Base-by-base conservation (phyloP, 2,329 filamentous ascomycete genomes). In the Fusarium longipes region DNA sequence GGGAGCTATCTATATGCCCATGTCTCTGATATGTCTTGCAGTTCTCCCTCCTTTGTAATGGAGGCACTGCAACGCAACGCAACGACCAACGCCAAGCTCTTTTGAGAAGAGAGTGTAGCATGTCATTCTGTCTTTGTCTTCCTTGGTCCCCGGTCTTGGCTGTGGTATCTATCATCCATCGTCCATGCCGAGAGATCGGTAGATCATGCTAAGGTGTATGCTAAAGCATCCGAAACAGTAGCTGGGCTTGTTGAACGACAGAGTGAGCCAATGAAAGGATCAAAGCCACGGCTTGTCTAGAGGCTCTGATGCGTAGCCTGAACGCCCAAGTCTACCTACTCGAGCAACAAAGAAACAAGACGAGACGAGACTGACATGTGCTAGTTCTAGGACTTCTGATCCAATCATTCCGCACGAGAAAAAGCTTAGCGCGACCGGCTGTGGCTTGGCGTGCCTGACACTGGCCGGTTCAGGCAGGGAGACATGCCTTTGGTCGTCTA, bases 1-100 rank as follows among this genome's bases (percentile, higher is more conserved):
- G 60, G 65, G 60, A 68, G 53, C 56, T 63, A 65, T 71, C 60
- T 73, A 73, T 73, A 72, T 61, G 57, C 64, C 60, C 57, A 70
- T 64, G 63, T 70, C 65, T 68, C 59, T 57, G 35, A 59, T 64
- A 64, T 53, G 29, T 52, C 29, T 53, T 25, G 62, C 39, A 50
- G 39, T 44, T 33, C 53, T 29, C 39, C 39, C 24, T 32, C 33
- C 45, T 49, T 49, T 27, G 32, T 27, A 49, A 49, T 49, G 45
- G 38, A 38, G 22, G 32, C 45, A 27, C 32, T 49, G 11, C 22
- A 38, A 38, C 14, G 30, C 45, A 49, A 38, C 10, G 45, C 22
- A 38, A 36, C 27, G 35, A 18, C 12, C n/a, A 20, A 51, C 29
- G 43, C 51, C 59, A 63, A 45, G 51, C 58, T 63, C 18, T 35